Conservation (phyloP, 2,329 filamentous ascomycete species). For the Clarireedia hainanense region DNA sequence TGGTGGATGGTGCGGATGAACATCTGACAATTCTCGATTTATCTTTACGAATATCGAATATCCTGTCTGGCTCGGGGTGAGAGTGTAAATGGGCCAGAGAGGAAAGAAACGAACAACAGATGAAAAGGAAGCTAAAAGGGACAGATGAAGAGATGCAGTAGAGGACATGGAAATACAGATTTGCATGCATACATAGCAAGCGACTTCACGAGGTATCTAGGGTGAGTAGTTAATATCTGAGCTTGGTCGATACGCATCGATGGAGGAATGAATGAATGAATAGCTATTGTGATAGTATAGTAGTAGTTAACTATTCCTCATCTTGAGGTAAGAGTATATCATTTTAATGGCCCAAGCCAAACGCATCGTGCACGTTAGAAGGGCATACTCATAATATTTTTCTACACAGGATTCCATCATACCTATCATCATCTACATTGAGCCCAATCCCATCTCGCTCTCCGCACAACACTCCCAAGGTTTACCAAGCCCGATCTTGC, state of each 20-base stretch:
- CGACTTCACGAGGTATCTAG: neutral
- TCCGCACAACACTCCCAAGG: no score
- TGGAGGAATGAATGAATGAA: neutral
- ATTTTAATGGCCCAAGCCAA: no score
- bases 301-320: no score
- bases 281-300: no score
- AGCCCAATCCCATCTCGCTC: no score
- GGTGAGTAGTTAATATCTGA: neutral
- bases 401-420: no score
- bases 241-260: neutral
- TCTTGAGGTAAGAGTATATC: no score
- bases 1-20: slow-evolving; percentile 93
- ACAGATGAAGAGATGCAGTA: neutral
- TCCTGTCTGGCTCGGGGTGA: slow-evolving; percentile 39
- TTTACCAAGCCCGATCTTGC: no score
- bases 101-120: neutral
- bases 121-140: no score
- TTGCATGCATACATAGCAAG: neutral
- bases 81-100: neutral
- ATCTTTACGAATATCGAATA: slow-evolving; percentile 68
- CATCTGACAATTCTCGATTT: slow-evolving; percentile 86
- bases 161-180: neutral
- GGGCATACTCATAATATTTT: no score
- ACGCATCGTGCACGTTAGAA: no score
- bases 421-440: no score